Evolutionary conservation across 2,329 filamentous ascomycete genomes (phyloP), one percentile per base, ranked within the genome.

Genomic region (Fusarium tricinctum): DNA sequence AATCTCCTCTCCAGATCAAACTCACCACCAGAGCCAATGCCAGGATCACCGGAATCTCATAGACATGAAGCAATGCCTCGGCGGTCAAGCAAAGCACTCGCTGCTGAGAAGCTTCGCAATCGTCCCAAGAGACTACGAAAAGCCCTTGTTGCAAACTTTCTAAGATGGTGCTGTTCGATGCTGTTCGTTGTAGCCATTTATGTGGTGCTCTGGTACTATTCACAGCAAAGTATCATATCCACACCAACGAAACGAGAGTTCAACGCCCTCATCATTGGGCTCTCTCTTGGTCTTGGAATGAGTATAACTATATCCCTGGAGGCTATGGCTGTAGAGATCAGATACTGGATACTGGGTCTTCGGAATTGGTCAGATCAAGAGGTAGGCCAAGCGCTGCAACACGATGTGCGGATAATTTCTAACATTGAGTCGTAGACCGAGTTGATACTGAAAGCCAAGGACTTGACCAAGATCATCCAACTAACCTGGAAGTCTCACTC

Each of bases 321-420:
- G 58, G 77, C 77, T 28, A 81, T 83, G 77, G 78, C 81, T 5
- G 70, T 76, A 15, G 81, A 83, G 60, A 72, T 83, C 62, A 75
- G 82, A n/a, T 84, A 82, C 81, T 82, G 80, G 74, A 78, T 84
- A 28, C 68, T 85, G 42, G 78, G 77, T 58, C 71, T 74, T 10
- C 72, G 76, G 7, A 74, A 77, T 39, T 76, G 80, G 60, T 78
- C 77, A 33, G 71, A 79, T 40, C 71, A 70, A 7, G 82, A 84
- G 74, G 82, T 82, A 50, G n/a, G 74, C 3, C 10, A 14, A 40
- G 9, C n/a, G 20, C 28, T 23, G 8, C 20, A 42, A 2, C 8
- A 49, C 20, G 15, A 4, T 40, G 2, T 5, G 17, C 12, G 6
- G 19, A 22, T 19, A 12, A 2, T 8, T 8, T 26, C 54, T 40